Conservation (phyloP, 2,329 filamentous ascomycete genomes). For the Hymenoscyphus occultus region DNA sequence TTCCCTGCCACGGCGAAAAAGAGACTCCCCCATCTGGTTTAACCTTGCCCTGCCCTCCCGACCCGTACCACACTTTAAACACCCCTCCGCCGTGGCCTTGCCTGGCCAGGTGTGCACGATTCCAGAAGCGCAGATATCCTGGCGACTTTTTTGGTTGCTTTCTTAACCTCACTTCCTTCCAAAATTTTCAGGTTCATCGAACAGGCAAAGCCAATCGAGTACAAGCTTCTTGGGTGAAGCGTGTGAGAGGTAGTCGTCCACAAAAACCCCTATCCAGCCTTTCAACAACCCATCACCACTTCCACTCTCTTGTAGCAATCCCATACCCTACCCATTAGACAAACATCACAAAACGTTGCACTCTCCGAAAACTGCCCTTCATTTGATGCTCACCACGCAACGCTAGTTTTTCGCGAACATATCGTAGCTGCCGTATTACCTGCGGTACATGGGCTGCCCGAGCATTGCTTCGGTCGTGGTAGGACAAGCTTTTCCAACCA, state of each 20-base stretch:
- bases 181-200: neutral
- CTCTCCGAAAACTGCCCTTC: constrained; percentile 19
- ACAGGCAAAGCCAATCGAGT: neutral
- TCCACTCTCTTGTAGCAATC: neutral
- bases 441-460: constrained; percentile 27
- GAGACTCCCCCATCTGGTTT: constrained; percentile 12
- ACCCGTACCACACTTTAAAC: constrained; percentile 23
- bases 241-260: neutral
- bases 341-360: constrained; percentile 25
- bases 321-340: neutral
- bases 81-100: constrained; percentile 12
- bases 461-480: constrained; percentile 25
- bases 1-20: constrained; percentile 11
- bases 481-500: constrained; percentile 25
- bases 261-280: neutral
- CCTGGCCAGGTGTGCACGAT: constrained; percentile 3
- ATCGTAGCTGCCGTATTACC: constrained; percentile 34
- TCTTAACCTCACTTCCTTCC: constrained; percentile 5
- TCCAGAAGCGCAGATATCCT: constrained; percentile 9
- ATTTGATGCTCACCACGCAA: constrained; percentile 29
- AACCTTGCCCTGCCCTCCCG: constrained; percentile 15
- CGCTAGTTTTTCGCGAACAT: constrained; percentile 30
- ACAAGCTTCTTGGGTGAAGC: neutral
- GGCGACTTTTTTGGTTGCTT: constrained; percentile 6
- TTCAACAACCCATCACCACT: constrained; percentile 6